Evolutionary conservation across 2,329 filamentous ascomycete genomes (phyloP).

Genomic region (Phaeoacremonium minimum): DNA sequence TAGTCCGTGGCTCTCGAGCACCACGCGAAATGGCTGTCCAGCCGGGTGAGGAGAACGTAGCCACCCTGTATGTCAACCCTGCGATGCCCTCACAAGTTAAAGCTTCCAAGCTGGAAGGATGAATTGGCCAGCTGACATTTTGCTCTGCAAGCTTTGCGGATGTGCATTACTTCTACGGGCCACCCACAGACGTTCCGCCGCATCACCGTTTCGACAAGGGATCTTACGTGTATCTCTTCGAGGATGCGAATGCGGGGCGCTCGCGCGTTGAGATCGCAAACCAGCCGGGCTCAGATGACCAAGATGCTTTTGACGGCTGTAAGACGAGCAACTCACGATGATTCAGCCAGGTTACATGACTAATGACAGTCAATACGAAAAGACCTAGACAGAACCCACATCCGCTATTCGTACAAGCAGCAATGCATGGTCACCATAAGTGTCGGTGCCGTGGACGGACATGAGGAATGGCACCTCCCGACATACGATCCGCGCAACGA

Average conservation of each 20-base stretch:
- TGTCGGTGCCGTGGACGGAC: conserved; percentile 48
- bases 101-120: neutral
- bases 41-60: conserved; percentile 42
- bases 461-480: conserved; percentile 70
- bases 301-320: conserved; percentile 78
- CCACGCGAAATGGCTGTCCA: conserved; percentile 38
- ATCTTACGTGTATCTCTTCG: conserved; percentile 77
- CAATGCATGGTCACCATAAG: conserved; percentile 65
- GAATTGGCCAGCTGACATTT: conserved; percentile 18
- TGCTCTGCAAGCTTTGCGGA: conserved; percentile 61
- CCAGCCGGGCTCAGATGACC: conserved; percentile 66
- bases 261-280: conserved; percentile 76
- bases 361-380: conserved; percentile 12
- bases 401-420: conserved; percentile 72
- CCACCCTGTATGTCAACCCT: conserved; percentile 34
- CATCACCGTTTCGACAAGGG: conserved; percentile 78
- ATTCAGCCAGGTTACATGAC: no score
- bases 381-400: conserved; percentile 62
- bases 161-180: conserved; percentile 73
- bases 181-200: conserved; percentile 61
- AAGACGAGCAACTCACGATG: no score
- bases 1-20: no score
- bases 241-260: conserved; percentile 62
- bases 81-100: conserved; percentile 2
- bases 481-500: conserved; percentile 69